A percentile compares a stretch with the other conserved stretches of the same genome.
phyloP scores from a whole-genome alignment of 202 grass and related monocot species.

The Digitaria exilis region DNA sequence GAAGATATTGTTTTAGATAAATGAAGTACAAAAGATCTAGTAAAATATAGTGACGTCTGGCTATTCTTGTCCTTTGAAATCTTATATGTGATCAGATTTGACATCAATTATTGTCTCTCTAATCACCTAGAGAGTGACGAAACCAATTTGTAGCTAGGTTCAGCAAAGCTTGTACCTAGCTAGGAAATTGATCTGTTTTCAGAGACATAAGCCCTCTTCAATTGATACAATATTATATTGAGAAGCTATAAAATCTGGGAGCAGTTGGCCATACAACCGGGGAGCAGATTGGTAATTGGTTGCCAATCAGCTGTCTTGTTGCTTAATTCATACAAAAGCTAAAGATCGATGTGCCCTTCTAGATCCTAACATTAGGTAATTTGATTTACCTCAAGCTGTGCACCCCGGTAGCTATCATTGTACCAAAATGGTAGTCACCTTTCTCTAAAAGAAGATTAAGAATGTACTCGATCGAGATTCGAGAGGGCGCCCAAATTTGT shows the following conservation, averaged over 20 bases:
- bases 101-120: not conserved
- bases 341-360: not conserved
- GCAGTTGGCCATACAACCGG: not conserved
- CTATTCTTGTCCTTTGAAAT: not conserved
- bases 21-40: not conserved
- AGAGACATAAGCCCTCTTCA: not conserved
- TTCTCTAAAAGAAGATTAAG: constrained; percentile 13
- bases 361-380: constrained; percentile 7
- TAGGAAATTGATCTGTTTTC: not conserved
- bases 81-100: not conserved
- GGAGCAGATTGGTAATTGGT: not conserved
- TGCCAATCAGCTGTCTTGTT: constrained; percentile 9
- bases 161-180: not conserved
- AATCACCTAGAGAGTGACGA: not conserved
- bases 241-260: not conserved
- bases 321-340: constrained; percentile 27
- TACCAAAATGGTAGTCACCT: not conserved
- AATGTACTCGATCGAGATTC: not conserved
- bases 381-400: not conserved
- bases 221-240: not conserved
- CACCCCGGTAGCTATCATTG: not conserved
- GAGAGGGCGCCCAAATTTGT: not conserved
- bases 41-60: not conserved
- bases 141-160: not conserved
- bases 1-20: not conserved